phyloP scores from a whole-genome alignment of 306 rosid species.

The Prunus davidiana region DNA sequence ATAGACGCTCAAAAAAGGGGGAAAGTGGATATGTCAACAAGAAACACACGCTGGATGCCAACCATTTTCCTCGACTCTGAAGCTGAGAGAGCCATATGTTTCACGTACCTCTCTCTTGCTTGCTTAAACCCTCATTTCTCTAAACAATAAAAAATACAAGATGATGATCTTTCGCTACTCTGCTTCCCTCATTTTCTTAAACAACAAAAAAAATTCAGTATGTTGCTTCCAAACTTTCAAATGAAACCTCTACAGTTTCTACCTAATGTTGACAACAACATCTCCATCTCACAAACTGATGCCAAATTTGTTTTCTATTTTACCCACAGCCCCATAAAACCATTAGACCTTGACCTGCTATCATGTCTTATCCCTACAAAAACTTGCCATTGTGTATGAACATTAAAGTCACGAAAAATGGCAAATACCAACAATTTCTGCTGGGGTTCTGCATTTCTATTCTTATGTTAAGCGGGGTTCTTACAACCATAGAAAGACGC shows the following conservation, averaged over 20 bases:
- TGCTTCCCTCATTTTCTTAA: not conserved
- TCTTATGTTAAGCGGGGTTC: not conserved
- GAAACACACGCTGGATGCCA: not conserved
- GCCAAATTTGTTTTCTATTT: not conserved
- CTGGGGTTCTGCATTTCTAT: not conserved
- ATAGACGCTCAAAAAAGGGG: not conserved
- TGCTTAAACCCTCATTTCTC: not conserved
- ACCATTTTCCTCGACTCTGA: not conserved
- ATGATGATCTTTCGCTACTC: not conserved
- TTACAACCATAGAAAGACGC: too few species aligned
- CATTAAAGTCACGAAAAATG: not conserved
- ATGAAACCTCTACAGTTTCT: not conserved
- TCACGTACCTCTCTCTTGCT: not conserved
- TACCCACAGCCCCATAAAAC: not conserved
- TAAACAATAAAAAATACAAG: not conserved
- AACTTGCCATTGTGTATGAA: not conserved
- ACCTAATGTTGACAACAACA: not conserved
- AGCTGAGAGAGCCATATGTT: not conserved
- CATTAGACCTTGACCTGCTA: not conserved
- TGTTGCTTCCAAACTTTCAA: not conserved
- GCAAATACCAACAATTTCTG: not conserved
- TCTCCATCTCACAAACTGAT: not conserved
- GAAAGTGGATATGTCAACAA: not conserved
- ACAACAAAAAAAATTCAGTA: not conserved
- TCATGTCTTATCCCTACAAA: slow-evolving; percentile 1